A percentile compares a stretch with the other conserved stretches of the same genome.
These are phyloP conservation scores for Phycomyces nitens DNA, from an alignment of 192 early-diverging fungal species.

Conservation along the genomic window DNA sequence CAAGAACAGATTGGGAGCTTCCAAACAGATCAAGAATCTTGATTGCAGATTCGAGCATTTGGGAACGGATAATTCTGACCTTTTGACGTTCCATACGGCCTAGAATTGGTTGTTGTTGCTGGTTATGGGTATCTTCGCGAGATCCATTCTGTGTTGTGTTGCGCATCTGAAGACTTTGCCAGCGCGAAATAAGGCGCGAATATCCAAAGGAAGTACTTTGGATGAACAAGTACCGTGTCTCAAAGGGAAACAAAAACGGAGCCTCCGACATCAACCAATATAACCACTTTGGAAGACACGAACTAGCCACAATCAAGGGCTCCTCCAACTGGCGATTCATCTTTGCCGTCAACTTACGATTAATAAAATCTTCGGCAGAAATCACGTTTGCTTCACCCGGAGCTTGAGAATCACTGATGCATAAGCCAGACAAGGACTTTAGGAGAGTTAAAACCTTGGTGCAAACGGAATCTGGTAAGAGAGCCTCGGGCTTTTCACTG, in stretches of 20 bases:
- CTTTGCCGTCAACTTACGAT: constrained; percentile 81
- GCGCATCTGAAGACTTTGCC: constrained; percentile 49
- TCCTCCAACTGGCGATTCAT: constrained; percentile 84
- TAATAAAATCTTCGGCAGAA: constrained; percentile 56
- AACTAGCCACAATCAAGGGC: constrained; percentile 82
- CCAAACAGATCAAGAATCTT: constrained; percentile 87
- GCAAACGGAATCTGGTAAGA: constrained; percentile 5
- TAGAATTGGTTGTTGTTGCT: constrained; percentile 49
- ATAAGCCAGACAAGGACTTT: constrained; percentile 33
- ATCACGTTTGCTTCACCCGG: constrained; percentile 21
- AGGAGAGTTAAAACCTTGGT: constrained; percentile 37
- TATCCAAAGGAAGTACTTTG: constrained; percentile 88
- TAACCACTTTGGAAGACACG: constrained; percentile 77
- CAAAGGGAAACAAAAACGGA: constrained; percentile 83
- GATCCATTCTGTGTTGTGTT: constrained; percentile 26
- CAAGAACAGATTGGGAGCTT: constrained; percentile 63
- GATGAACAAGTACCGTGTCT: constrained; percentile 71
- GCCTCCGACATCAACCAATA: constrained; percentile 55
- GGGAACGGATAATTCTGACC: constrained; percentile 73
- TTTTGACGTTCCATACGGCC: constrained; percentile 83
- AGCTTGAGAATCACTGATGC: not conserved
- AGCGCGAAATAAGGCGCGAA: constrained; percentile 66
- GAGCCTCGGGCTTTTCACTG: not conserved
- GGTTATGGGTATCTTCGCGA: constrained; percentile 25
- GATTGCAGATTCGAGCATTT: constrained; percentile 79